Evolutionary conservation across 1,284 basidiomycete species (phyloP).

Genomic region (Macrocystidia cucumis): DNA sequence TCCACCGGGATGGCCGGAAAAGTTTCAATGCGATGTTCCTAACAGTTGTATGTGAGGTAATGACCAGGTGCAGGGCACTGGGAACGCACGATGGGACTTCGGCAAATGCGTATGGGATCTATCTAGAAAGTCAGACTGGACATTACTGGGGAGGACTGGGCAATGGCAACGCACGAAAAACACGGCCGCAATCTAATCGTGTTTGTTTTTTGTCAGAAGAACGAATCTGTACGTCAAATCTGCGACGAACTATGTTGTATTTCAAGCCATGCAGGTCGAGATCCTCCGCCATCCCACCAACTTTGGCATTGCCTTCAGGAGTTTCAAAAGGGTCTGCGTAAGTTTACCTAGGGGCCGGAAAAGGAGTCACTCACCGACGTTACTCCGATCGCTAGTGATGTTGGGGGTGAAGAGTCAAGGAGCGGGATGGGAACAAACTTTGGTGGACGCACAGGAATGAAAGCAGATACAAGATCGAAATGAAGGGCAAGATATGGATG

Average conservation of each 20-base stretch:
- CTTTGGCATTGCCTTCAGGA: constrained; percentile 23
- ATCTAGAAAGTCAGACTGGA: background rate
- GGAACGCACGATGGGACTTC: constrained; percentile 41
- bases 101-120: constrained; percentile 37
- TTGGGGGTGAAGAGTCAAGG: background rate
- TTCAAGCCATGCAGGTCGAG: constrained; percentile 28
- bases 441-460: constrained; percentile 42
- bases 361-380: constrained; percentile 20
- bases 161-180: constrained; percentile 31
- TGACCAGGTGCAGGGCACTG: constrained; percentile 3
- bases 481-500: constrained; percentile 38
- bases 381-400: constrained; percentile 23
- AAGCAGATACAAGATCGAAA: constrained; percentile 52
- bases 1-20: constrained; percentile 38
- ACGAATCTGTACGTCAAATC: too few species aligned
- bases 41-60: constrained; percentile 2
- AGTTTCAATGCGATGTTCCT: constrained; percentile 40
- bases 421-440: background rate
- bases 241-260: constrained; percentile 31
- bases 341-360: background rate
- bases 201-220: constrained; percentile 1
- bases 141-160: background rate
- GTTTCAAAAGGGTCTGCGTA: constrained; percentile 1
- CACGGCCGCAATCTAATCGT: constrained; percentile 31
- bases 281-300: constrained; percentile 33